Percentiles rank a stretch among this genome's conserved stretches.
These are phyloP conservation scores for Cladosporium sp. DNA, from an alignment of 2,329 filamentous ascomycete species.

Conservation along the genomic window DNA sequence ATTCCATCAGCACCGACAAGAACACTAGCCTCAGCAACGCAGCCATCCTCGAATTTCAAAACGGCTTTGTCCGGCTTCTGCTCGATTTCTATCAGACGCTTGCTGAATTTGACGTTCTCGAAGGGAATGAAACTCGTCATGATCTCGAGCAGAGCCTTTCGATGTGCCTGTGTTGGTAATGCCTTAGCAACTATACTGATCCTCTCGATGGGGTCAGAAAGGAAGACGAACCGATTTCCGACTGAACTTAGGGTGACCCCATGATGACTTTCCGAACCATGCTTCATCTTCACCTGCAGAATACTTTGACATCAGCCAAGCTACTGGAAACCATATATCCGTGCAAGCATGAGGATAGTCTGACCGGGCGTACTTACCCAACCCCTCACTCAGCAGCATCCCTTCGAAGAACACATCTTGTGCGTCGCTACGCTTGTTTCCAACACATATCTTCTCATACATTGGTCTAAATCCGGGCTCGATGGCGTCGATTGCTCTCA, in stretches of 20 bases:
- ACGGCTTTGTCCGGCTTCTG: conserved; percentile 35
- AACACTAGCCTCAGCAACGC: conserved; percentile 36
- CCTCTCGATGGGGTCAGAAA: conserved; percentile 15
- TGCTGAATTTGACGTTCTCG: conserved; percentile 28
- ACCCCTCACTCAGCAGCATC: not conserved
- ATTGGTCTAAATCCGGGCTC: not conserved
- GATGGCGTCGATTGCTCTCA: not conserved
- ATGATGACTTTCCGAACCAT: not conserved
- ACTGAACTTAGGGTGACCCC: not conserved
- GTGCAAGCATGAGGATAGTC: not conserved
- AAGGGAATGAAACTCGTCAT: conserved; percentile 44
- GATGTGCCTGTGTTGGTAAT: conserved; percentile 32
- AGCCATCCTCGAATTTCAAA: conserved; percentile 34
- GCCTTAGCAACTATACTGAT: not conserved
- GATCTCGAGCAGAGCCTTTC: conserved; percentile 41
- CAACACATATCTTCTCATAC: not conserved
- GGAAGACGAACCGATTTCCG: not conserved
- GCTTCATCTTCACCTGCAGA: not conserved
- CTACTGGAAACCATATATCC: not conserved
- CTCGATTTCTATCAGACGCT: conserved; percentile 26
- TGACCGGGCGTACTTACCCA: not conserved
- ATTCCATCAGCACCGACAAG: conserved; percentile 31
- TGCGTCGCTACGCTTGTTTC: not conserved
- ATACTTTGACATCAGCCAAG: not conserved
- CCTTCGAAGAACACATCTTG: conserved; percentile 1